These are phyloP conservation scores for Artomyces pyxidatus DNA, from an alignment of 768 basidiomycete species.

Conservation along the genomic window DNA sequence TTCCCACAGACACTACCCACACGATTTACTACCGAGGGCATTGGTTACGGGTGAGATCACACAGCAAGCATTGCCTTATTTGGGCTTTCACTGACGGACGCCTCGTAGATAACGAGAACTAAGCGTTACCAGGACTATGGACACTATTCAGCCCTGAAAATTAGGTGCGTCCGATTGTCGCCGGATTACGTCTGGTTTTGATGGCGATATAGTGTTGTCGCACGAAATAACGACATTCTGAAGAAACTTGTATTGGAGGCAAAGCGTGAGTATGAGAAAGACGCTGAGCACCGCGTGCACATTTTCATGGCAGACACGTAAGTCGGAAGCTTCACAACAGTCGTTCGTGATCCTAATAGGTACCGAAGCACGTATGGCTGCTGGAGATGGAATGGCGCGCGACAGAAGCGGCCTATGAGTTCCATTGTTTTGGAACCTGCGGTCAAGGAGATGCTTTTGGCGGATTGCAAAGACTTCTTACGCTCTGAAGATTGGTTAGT, in stretches of 20 bases:
- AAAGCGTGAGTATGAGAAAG: slow-evolving; percentile 84
- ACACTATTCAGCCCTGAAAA: slow-evolving; percentile 67
- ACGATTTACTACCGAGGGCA: slow-evolving; percentile 88
- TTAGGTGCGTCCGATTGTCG: slow-evolving; percentile 44
- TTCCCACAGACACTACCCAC: slow-evolving; percentile 64
- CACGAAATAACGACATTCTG: slow-evolving; percentile 80
- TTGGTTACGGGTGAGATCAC: slow-evolving; percentile 62
- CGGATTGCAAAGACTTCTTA: slow-evolving; percentile 81
- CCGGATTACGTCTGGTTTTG: slow-evolving; percentile 14
- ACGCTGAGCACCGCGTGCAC: slow-evolving; percentile 84
- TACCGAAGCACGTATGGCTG: slow-evolving; percentile 52
- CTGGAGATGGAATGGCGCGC: slow-evolving; percentile 86
- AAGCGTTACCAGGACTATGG: slow-evolving; percentile 72
- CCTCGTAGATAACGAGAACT: slow-evolving; percentile 64
- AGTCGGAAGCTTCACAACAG: slow-evolving; percentile 26
- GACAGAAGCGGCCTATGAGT: slow-evolving; percentile 85
- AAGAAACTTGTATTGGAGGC: slow-evolving; percentile 84
- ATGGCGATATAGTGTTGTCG: slow-evolving; percentile 55
- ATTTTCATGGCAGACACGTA: slow-evolving; percentile 87
- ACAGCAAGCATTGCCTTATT: slow-evolving; percentile 11
- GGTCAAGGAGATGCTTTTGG: slow-evolving; percentile 84
- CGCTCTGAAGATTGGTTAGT: slow-evolving; percentile 79
- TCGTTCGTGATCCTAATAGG: slow-evolving; percentile 8
- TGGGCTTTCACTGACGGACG: not conserved
- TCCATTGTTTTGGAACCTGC: slow-evolving; percentile 89